These are phyloP conservation scores for Penicillium tannophilum DNA, from an alignment of 495 filamentous ascomycete species.

Conservation along the genomic window DNA sequence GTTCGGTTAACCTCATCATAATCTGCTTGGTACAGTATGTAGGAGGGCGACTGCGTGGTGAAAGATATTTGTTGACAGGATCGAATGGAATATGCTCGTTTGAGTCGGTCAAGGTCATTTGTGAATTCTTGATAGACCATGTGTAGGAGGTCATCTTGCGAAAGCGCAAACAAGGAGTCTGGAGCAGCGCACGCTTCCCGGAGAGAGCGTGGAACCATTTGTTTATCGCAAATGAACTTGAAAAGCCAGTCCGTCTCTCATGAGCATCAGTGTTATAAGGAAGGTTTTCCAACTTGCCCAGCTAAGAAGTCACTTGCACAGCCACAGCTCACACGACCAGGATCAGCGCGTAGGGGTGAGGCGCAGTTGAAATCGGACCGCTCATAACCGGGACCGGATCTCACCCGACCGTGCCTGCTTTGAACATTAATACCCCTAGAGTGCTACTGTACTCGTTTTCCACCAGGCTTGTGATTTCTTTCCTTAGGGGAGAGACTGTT, in stretches of 20 bases:
- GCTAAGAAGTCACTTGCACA: not conserved
- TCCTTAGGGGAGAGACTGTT: no score
- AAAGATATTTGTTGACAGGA: conserved; percentile 5
- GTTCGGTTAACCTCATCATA: conserved; percentile 25
- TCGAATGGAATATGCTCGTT: conserved; percentile 25
- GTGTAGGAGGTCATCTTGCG: conserved; percentile 10
- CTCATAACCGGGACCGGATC: no score
- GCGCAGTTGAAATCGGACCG: not conserved
- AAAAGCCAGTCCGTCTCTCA: not conserved
- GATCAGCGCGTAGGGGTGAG: not conserved
- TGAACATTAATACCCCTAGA: no score
- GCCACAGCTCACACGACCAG: not conserved
- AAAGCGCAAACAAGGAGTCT: conserved; percentile 10
- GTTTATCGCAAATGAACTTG: not conserved
- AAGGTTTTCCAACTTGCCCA: not conserved
- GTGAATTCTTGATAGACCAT: conserved; percentile 18
- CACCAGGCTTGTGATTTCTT: no score
- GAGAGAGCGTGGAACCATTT: conserved; percentile 4
- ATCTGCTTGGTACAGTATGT: conserved; percentile 19
- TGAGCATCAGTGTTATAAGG: not conserved
- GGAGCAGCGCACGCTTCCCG: conserved; percentile 14
- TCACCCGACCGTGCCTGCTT: no score
- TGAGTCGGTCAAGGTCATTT: conserved; percentile 20
- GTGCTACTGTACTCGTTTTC: no score
- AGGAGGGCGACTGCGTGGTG: conserved; percentile 13